Percentiles rank a stretch among this genome's conserved stretches.
phyloP scores from a whole-genome alignment of 306 rosid genomes.

The Carpinus fangiana region DNA sequence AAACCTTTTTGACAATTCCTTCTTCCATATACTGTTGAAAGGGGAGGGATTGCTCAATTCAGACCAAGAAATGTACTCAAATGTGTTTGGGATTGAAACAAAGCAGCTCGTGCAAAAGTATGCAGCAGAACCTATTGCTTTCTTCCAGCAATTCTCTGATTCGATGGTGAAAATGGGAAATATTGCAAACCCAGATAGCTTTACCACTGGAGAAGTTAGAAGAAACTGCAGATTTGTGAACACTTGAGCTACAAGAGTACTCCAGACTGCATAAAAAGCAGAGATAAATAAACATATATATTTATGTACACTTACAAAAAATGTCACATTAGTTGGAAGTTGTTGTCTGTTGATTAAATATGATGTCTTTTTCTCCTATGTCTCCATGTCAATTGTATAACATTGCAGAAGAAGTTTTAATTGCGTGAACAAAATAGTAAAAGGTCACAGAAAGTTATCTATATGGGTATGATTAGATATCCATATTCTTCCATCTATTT shows the following conservation, averaged over 20 bases:
- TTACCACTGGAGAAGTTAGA: constrained; percentile 67
- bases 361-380: not conserved
- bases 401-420: not conserved
- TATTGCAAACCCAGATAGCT: constrained; percentile 61
- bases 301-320: no score
- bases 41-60: constrained; percentile 80
- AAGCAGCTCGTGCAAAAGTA: constrained; percentile 66
- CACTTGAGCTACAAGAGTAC: constrained; percentile 35
- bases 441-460: no score
- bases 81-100: constrained; percentile 59
- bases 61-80: constrained; percentile 81
- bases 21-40: constrained; percentile 57
- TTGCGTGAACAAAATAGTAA: not conserved
- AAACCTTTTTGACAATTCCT: constrained; percentile 79
- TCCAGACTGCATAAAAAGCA: not conserved
- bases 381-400: not conserved
- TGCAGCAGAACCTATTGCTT: constrained; percentile 66
- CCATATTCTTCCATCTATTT: no score
- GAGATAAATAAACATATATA: not conserved
- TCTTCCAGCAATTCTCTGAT: constrained; percentile 84
- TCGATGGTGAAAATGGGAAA: constrained; percentile 92
- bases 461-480: no score
- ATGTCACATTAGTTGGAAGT: not conserved
- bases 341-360: not conserved
- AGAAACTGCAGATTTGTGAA: constrained; percentile 85